These are phyloP conservation scores for Auxenochlorella protothecoides DNA, from an alignment of 139 green algal genomes.

Conservation along the genomic window DNA sequence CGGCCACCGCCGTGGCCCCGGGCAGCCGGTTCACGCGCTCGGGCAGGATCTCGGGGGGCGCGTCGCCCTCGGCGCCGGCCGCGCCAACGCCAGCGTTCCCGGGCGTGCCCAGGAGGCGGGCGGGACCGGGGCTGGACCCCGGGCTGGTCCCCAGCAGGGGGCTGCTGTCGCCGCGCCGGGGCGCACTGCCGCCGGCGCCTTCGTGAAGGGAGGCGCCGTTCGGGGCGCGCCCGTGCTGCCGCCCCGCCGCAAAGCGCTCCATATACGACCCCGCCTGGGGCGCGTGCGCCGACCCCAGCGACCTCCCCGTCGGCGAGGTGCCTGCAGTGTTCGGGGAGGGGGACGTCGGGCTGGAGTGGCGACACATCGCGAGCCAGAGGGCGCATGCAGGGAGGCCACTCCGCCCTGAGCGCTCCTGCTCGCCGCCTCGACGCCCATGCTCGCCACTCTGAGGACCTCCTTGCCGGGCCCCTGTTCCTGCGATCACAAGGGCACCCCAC, in stretches of 20 bases:
- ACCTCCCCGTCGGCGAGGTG: background rate
- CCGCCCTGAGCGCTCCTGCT: background rate
- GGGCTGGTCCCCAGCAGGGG: too few species aligned
- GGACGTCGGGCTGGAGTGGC: background rate
- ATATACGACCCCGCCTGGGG: slow-evolving; percentile 8
- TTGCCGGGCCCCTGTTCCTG: too few species aligned
- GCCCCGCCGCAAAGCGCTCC: slow-evolving; percentile 14
- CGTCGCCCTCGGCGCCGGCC: background rate
- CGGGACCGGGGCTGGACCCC: background rate
- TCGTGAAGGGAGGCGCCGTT: too few species aligned
- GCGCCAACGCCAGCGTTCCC: background rate
- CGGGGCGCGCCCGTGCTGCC: background rate
- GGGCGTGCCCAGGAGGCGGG: background rate
- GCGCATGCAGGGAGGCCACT: too few species aligned
- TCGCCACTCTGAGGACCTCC: background rate
- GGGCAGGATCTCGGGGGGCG: background rate
- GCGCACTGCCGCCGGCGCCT: too few species aligned
- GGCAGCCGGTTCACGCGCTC: slow-evolving; percentile 51
- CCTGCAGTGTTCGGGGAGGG: too few species aligned
- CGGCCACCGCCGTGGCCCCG: slow-evolving; percentile 37
- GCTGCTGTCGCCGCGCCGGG: too few species aligned
- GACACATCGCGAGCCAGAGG: background rate
- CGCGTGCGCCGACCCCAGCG: background rate
- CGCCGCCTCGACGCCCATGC: background rate
- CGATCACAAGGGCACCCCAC: too few species aligned